Evolutionary conservation across 2,329 filamentous ascomycete genomes (phyloP).

Genomic region (Monilinia aucupariae): DNA sequence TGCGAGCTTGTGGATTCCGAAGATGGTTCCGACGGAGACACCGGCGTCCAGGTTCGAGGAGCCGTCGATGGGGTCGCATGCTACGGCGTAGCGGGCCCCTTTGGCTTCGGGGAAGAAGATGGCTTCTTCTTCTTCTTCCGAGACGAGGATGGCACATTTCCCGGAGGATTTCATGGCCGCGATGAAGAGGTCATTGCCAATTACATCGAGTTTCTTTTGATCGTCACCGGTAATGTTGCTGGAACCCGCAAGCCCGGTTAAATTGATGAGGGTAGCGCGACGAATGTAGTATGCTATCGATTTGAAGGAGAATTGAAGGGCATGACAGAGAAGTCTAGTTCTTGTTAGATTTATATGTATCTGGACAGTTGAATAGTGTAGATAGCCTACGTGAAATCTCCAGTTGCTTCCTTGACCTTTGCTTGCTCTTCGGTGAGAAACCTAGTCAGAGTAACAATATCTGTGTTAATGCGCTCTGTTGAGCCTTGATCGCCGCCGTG

Average conservation of each 20-base stretch:
- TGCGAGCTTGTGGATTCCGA: constrained; percentile 84
- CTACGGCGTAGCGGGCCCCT: constrained; percentile 84
- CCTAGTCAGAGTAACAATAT: constrained; percentile 91
- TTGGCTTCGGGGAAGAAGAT: constrained; percentile 76
- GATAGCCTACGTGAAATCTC: constrained; percentile 87
- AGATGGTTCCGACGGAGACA: constrained; percentile 97
- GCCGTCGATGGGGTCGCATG: constrained; percentile 96
- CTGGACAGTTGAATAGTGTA: background rate
- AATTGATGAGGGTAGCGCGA: constrained; percentile 87
- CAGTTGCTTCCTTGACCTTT: constrained; percentile 90
- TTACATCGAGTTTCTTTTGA: constrained; percentile 99
- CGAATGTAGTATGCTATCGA: constrained; percentile 99
- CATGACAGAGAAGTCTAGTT: constrained; percentile 83
- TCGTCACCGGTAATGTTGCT: constrained; percentile 95
- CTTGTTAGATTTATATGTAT: constrained; percentile 15
- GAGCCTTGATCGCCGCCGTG: constrained; percentile 33
- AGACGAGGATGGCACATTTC: constrained; percentile 88
- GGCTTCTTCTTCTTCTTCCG: constrained; percentile 91
- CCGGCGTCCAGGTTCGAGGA: constrained; percentile 96
- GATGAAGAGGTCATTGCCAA: constrained; percentile 97
- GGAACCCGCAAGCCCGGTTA: constrained; percentile 89
- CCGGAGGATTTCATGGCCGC: constrained; percentile 89
- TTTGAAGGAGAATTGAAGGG: constrained; percentile 99
- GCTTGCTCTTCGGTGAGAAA: constrained; percentile 94
- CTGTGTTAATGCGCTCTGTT: constrained; percentile 82